A percentile compares a stretch with the other conserved stretches of the same genome.
phyloP scores from a whole-genome alignment of 2,329 filamentous ascomycete species.

The Xylariaceae sp. region DNA sequence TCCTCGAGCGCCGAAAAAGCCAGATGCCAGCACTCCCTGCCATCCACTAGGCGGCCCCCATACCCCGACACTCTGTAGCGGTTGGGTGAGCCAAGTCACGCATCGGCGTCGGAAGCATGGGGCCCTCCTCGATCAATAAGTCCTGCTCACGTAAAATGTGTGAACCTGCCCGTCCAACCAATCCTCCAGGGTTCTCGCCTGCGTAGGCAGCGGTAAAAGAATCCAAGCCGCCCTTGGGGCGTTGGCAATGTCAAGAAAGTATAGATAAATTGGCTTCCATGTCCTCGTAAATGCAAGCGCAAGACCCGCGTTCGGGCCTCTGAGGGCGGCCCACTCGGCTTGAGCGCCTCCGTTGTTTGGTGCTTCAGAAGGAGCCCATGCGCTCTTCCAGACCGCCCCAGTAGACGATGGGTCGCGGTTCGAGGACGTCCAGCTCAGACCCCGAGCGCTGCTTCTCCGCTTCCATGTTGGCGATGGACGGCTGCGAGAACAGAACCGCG shows the following conservation, averaged over 20 bases:
- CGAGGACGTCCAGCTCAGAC: constrained; percentile 47
- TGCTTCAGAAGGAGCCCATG: constrained; percentile 39
- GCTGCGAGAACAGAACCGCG: constrained; percentile 50
- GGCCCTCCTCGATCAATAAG: constrained; percentile 19
- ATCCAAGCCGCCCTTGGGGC: background rate
- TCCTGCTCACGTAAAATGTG: constrained; percentile 18
- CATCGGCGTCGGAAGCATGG: no score
- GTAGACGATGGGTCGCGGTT: constrained; percentile 55
- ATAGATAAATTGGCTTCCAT: no score
- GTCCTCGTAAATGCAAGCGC: no score
- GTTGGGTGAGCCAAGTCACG: no score
- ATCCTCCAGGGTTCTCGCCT: constrained; percentile 15
- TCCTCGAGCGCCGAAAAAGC: no score
- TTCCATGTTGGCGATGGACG: constrained; percentile 49
- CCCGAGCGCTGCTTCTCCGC: constrained; percentile 48
- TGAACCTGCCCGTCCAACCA: constrained; percentile 16
- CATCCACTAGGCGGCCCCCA: no score
- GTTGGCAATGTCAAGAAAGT: background rate
- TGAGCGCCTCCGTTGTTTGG: background rate
- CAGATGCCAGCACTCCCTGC: no score
- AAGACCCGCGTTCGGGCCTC: no score
- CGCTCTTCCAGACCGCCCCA: constrained; percentile 57
- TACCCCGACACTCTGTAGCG: no score
- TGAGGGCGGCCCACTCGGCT: background rate
- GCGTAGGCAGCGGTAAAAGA: background rate